A percentile compares a stretch with the other conserved stretches of the same genome.
Conservation (phyloP, 768 basidiomycete genomes). For the Pholiota microspora region DNA sequence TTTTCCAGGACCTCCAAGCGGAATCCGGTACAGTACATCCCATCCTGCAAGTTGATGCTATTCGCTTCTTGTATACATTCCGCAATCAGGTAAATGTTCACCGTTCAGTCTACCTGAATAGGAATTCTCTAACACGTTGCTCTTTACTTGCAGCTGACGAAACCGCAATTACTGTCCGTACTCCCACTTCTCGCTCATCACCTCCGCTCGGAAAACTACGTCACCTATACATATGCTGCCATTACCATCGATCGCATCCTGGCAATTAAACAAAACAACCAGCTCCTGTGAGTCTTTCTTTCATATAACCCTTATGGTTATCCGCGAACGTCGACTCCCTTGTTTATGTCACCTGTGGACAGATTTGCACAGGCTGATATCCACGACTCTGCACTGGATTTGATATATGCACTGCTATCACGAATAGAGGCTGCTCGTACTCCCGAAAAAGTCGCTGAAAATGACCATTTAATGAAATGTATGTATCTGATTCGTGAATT, state of each 20-base stretch:
- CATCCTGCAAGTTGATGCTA: conserved; percentile 93
- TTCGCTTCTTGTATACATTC: conserved; percentile 93
- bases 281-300: conserved; percentile 59
- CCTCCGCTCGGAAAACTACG: conserved; percentile 81
- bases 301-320: background rate
- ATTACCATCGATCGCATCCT: conserved; percentile 97
- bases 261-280: conserved; percentile 79
- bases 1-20: conserved; percentile 83
- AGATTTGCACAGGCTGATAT: conserved; percentile 91
- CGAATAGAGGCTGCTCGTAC: conserved; percentile 79
- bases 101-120: background rate
- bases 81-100: conserved; percentile 74
- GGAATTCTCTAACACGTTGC: background rate
- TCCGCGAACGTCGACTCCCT: conserved; percentile 1
- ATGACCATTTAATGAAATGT: conserved; percentile 99
- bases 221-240: conserved; percentile 94
- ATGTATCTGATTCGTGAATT: conserved; percentile 22
- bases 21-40: conserved; percentile 70
- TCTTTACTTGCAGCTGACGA: conserved; percentile 52
- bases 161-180: conserved; percentile 89
- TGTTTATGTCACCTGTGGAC: background rate
- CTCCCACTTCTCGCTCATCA: conserved; percentile 84
- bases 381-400: conserved; percentile 72
- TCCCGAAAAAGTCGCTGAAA: conserved; percentile 93
- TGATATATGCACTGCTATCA: conserved; percentile 68